These are phyloP conservation scores for Lasiodiplodia hormozganensis DNA, from an alignment of 2,329 filamentous ascomycete species.

Conservation along the genomic window DNA sequence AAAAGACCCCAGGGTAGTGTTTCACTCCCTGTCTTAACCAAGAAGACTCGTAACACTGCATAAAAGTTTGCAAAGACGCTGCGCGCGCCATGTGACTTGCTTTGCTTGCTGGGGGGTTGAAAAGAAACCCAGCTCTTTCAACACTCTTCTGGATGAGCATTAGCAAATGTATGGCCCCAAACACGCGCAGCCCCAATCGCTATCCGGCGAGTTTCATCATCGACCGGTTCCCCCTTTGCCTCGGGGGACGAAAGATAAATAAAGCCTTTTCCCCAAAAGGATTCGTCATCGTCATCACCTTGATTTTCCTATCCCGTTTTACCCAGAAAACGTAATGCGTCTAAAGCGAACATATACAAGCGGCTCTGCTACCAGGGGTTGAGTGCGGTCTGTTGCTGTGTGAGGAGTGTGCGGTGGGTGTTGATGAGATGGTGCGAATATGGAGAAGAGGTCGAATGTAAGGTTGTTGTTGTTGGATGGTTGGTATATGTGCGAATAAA, in stretches of 20 bases:
- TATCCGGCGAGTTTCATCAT: constrained; percentile 22
- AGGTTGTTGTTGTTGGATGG: background rate
- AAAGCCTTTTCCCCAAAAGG: constrained; percentile 7
- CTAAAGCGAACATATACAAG: constrained; percentile 23
- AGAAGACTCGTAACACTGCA: constrained; percentile 28
- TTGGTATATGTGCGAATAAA: constrained; percentile 22
- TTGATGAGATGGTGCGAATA: background rate
- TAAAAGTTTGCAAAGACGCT: background rate
- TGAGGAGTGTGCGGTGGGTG: background rate
- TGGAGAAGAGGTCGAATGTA: constrained; percentile 14
- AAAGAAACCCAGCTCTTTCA: background rate
- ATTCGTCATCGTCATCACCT: constrained; percentile 26
- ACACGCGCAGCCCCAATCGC: background rate
- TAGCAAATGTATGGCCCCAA: background rate
- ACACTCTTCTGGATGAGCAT: background rate
- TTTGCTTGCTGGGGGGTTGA: background rate
- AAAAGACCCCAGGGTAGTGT: background rate
- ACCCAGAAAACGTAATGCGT: constrained; percentile 18
- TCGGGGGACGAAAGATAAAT: constrained; percentile 7
- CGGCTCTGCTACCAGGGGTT: background rate
- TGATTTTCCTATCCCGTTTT: constrained; percentile 17
- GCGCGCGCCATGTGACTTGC: background rate
- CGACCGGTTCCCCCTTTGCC: constrained; percentile 6
- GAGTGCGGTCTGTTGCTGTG: background rate
- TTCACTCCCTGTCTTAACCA: background rate